These are phyloP conservation scores for Oryza officinalis DNA, from an alignment of 176 grass and related monocot species.

Conservation along the genomic window DNA sequence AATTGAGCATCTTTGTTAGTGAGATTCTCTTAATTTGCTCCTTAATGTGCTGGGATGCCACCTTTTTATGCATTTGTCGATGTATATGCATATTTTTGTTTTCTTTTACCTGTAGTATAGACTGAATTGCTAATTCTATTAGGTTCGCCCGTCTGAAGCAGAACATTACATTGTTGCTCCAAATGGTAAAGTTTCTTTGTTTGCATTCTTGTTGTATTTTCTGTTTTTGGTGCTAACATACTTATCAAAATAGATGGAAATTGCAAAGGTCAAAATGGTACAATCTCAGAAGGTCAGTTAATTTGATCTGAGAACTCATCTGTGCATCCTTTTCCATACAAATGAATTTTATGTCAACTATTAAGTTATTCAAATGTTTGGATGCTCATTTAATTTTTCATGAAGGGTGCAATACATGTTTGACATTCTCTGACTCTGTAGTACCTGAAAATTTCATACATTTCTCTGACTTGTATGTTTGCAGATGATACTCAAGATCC, in stretches of 20 bases:
- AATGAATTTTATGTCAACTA: neutral
- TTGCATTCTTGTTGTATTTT: constrained; percentile 28
- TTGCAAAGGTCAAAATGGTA: constrained; percentile 49
- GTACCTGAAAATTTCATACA: neutral
- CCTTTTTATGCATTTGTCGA: neutral
- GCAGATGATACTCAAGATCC: constrained; percentile 94
- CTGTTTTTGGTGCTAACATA: constrained; percentile 44
- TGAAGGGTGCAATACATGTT: neutral
- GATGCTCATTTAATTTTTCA: neutral
- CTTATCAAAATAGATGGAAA: constrained; percentile 51
- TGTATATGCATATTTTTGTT: neutral
- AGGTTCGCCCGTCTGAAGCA: constrained; percentile 70
- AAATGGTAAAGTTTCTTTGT: constrained; percentile 59
- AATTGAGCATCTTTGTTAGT: constrained; percentile 3
- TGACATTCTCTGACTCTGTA: neutral
- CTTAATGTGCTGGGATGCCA: neutral
- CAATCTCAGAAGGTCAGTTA: constrained; percentile 76
- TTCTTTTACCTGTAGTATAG: neutral
- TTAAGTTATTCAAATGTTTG: constrained; percentile 9
- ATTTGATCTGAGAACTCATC: constrained; percentile 30
- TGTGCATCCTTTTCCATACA: constrained; percentile 6
- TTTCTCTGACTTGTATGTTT: constrained; percentile 36
- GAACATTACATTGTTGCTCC: constrained; percentile 83
- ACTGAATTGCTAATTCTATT: constrained; percentile 34
- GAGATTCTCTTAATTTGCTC: constrained; percentile 6